These are phyloP conservation scores for Medicago arabica DNA, from an alignment of 306 rosid species.

Conservation along the genomic window DNA sequence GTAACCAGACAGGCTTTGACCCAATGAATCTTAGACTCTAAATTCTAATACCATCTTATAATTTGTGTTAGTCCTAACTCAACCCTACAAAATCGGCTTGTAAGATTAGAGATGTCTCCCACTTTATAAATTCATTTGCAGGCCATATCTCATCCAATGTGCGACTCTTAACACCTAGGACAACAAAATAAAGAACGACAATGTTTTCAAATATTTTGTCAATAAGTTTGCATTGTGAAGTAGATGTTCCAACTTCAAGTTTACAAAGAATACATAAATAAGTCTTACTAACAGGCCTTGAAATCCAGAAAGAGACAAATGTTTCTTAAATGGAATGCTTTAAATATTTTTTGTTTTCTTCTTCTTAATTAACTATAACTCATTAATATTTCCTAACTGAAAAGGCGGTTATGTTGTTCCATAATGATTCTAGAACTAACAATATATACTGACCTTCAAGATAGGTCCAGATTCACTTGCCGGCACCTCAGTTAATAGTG, in stretches of 20 bases:
- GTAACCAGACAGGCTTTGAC: no score
- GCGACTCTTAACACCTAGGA: not conserved
- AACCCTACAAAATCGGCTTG: no score
- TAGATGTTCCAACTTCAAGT: not conserved
- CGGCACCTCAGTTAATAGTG: constrained; percentile 58
- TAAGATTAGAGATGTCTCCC: no score
- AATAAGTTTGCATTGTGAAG: not conserved
- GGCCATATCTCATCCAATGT: no score
- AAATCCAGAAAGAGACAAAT: not conserved
- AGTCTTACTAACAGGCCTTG: not conserved
- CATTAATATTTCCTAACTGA: constrained; percentile 20
- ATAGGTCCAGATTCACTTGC: constrained; percentile 65
- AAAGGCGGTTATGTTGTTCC: constrained; percentile 17
- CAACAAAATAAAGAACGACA: not conserved
- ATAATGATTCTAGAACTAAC: constrained; percentile 8
- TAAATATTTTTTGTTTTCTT: not conserved
- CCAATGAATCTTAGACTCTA: no score
- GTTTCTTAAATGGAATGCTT: not conserved
- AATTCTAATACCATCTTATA: no score
- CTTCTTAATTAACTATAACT: not conserved
- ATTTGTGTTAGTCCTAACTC: no score
- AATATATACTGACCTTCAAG: constrained; percentile 60
- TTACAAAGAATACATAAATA: not conserved
- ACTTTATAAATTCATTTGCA: no score
- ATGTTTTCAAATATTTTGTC: not conserved